Evolutionary conservation across 495 filamentous ascomycete species (phyloP), one percentile per base, ranked within the genome.

Genomic region (Trichocladium uniseriatum): DNA sequence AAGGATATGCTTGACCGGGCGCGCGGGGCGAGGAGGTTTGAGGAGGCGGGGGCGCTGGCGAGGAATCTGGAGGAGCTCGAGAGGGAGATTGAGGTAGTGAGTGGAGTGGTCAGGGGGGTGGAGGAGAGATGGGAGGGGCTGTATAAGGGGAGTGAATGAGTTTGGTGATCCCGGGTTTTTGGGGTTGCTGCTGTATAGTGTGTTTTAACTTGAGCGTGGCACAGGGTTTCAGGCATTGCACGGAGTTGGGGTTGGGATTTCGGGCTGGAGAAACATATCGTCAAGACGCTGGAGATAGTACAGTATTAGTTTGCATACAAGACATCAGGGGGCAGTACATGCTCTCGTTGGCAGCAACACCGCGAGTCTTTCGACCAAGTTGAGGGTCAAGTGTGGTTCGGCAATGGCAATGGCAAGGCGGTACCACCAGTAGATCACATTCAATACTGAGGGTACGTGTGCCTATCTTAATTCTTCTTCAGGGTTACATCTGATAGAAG

Each of bases 1-100:
- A 77, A 80, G 15, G 83, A 87, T 55, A 96, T 96, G 89, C 77
- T 97, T 40, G 80, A 74, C 6, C 82, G 85, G 39, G 91, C 92
- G 3, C 84, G 83, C 43, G 85, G 81, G 51, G 76, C 82, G 29
- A 75, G 92, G 45, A 82, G 84, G 54, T 95, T 95, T 50, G 92
- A 98, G 61, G 92, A 98, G 63, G 87, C 94, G 2, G 77, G 77
- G 48, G 84, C 82, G 22, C 68, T 98, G 47, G 79, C 80, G 16
- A 72, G 80, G 58, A 98, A 95, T 62, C 60, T 91, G 22, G 85
- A 89, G 45, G 92, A 98, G 62, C 65, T 98, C 39, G 84, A 81
- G 32, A 75, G 67, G 20, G 92, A 98, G 69, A 91, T 95, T 54
- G 81, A 86, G 62, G 75, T 72, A 21, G 69, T 89, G 11, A 75